These are phyloP conservation scores for Pterulicium gracile DNA, from an alignment of 1,284 basidiomycete genomes.

Conservation along the genomic window DNA sequence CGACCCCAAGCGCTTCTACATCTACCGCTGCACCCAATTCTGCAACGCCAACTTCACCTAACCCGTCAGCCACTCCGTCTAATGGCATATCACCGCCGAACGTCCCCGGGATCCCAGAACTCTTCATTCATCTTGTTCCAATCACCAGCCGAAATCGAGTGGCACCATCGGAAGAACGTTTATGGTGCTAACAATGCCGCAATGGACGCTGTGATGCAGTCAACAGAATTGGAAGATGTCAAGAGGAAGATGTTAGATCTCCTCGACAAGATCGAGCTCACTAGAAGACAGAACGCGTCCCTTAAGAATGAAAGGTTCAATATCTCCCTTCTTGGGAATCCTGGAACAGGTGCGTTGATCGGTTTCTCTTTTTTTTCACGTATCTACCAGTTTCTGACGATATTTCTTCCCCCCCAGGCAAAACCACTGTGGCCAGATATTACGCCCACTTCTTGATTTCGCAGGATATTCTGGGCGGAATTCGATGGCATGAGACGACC, in stretches of 20 bases:
- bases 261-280: conserved; percentile 38
- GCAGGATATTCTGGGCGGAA: conserved; percentile 39
- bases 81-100: neutral
- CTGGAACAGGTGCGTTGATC: conserved; percentile 41
- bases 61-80: neutral
- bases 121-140: conserved; percentile 9
- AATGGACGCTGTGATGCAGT: conserved; percentile 44
- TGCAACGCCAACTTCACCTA: conserved; percentile 1
- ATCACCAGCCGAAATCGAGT: conserved; percentile 29
- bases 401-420: conserved; percentile 37
- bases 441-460: conserved; percentile 53
- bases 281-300: conserved; percentile 31
- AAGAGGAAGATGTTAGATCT: conserved; percentile 38
- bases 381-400: neutral
- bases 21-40: conserved; percentile 2
- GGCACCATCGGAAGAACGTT: conserved; percentile 37
- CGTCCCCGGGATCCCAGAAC: conserved; percentile 2
- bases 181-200: conserved; percentile 33
- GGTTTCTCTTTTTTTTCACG: neutral
- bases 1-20: no score
- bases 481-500: conserved; percentile 48
- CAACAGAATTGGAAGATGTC: conserved; percentile 48
- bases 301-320: conserved; percentile 43
- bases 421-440: conserved; percentile 55
- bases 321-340: conserved; percentile 45